phyloP scores from a whole-genome alignment of 306 rosid genomes.

The Pachyrhizus erosus region DNA sequence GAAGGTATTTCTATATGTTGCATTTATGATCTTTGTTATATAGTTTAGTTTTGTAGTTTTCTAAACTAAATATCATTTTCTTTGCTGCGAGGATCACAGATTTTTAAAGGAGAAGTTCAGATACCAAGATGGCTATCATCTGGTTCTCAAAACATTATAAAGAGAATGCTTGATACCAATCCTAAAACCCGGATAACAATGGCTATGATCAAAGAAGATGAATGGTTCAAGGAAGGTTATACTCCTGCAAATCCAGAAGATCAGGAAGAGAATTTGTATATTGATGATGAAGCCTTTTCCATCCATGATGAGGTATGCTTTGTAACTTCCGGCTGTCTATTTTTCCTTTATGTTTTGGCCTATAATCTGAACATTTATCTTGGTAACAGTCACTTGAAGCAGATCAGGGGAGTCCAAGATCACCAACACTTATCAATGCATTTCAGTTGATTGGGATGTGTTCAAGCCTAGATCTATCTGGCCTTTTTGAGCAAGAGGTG shows the following conservation, averaged over 20 bases:
- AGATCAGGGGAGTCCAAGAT: constrained; percentile 52
- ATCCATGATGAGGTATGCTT: constrained; percentile 56
- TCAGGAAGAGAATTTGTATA: constrained; percentile 60
- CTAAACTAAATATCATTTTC: neutral
- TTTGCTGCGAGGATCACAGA: constrained; percentile 49
- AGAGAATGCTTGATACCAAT: constrained; percentile 79
- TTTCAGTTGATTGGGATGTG: constrained; percentile 96
- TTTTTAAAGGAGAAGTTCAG: constrained; percentile 69
- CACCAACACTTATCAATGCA: constrained; percentile 74
- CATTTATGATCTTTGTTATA: neutral
- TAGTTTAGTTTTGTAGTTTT: constrained; percentile 6
- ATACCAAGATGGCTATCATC: constrained; percentile 78
- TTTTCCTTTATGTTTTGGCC: neutral
- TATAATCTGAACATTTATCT: constrained; percentile 20
- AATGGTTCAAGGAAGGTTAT: constrained; percentile 77
- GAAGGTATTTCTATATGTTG: constrained; percentile 53
- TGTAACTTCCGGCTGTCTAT: neutral
- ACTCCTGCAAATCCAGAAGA: constrained; percentile 60
- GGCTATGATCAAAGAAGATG: constrained; percentile 69
- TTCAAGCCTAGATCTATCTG: constrained; percentile 83
- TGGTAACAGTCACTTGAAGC: constrained; percentile 58
- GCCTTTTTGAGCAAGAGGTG: constrained; percentile 94
- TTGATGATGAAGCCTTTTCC: constrained; percentile 64
- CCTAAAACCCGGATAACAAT: constrained; percentile 70
- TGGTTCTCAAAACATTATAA: constrained; percentile 67